Conservation (phyloP, 495 filamentous ascomycete species). For the Apiosordaria backusii region DNA sequence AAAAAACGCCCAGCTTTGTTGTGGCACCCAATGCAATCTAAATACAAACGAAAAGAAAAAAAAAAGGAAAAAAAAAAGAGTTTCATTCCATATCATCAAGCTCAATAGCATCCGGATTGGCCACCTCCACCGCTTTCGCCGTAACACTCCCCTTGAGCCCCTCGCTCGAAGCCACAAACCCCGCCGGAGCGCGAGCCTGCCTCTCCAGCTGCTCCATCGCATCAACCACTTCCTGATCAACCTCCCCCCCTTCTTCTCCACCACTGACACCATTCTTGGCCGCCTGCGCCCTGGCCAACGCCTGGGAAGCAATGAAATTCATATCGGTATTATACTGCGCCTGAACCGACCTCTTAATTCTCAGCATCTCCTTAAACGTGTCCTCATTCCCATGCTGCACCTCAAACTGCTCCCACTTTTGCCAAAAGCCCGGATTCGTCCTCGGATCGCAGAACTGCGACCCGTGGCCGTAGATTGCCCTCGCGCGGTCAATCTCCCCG, state of each 20-base stretch:
- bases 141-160: slow-evolving; percentile 67
- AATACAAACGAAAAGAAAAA: slow-evolving; percentile 1
- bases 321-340: slow-evolving; percentile 98
- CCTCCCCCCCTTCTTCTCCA: slow-evolving; percentile 27
- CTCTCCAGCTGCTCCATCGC: slow-evolving; percentile 91
- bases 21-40: not conserved
- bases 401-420: slow-evolving; percentile 96
- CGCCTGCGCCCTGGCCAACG: slow-evolving; percentile 64
- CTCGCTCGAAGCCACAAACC: slow-evolving; percentile 84
- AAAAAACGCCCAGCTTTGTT: not conserved
- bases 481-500: slow-evolving; percentile 92
- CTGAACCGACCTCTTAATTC: slow-evolving; percentile 95
- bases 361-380: slow-evolving; percentile 98
- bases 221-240: slow-evolving; percentile 59
- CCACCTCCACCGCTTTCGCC: slow-evolving; percentile 43
- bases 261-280: not conserved
- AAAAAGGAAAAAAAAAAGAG: slow-evolving; percentile 3
- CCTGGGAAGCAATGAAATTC: slow-evolving; percentile 96
- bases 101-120: slow-evolving; percentile 88
- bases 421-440: slow-evolving; percentile 86
- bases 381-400: slow-evolving; percentile 98
- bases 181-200: slow-evolving; percentile 80
- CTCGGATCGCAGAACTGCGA: slow-evolving; percentile 97
- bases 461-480: slow-evolving; percentile 93
- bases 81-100: slow-evolving; percentile 60